phyloP scores from a whole-genome alignment of 805 yeast species.

The Blastobotrys muscicola region DNA sequence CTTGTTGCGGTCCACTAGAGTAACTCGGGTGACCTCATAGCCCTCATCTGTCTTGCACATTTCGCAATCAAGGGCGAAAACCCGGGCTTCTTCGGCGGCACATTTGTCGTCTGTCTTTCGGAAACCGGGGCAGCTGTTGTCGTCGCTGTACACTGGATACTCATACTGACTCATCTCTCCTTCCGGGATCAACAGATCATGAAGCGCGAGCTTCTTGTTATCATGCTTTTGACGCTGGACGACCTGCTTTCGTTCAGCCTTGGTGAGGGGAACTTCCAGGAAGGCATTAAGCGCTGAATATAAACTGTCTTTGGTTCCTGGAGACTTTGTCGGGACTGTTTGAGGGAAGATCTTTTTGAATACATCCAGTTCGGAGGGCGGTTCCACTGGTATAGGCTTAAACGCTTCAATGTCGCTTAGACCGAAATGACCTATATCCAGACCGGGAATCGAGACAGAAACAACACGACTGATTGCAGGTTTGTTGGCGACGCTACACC shows the following conservation, averaged over 20 bases:
- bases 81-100: slow-evolving; percentile 43
- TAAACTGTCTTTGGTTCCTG: slow-evolving; percentile 54
- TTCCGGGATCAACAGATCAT: slow-evolving; percentile 43
- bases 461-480: slow-evolving; percentile 44
- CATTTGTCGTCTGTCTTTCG: not conserved
- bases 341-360: slow-evolving; percentile 33
- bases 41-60: slow-evolving; percentile 66
- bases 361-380: slow-evolving; percentile 22
- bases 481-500: slow-evolving; percentile 43
- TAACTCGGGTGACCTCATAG: slow-evolving; percentile 55
- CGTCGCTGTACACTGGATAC: slow-evolving; percentile 52
- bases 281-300: slow-evolving; percentile 49
- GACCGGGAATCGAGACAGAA: slow-evolving; percentile 55
- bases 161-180: slow-evolving; percentile 41
- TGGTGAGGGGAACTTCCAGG: slow-evolving; percentile 46
- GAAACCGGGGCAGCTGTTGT: not conserved
- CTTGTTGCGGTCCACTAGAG: slow-evolving; percentile 56
- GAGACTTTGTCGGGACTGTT: slow-evolving; percentile 45
- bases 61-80: slow-evolving; percentile 87
- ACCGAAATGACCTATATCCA: slow-evolving; percentile 40
- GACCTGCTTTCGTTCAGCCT: slow-evolving; percentile 41
- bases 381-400: slow-evolving; percentile 4
- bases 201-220: slow-evolving; percentile 21
- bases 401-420: slow-evolving; percentile 15
- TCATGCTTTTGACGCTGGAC: slow-evolving; percentile 26